Evolutionary conservation across 2,329 filamentous ascomycete genomes (phyloP).

Genomic region (Stylonectria norvegica): DNA sequence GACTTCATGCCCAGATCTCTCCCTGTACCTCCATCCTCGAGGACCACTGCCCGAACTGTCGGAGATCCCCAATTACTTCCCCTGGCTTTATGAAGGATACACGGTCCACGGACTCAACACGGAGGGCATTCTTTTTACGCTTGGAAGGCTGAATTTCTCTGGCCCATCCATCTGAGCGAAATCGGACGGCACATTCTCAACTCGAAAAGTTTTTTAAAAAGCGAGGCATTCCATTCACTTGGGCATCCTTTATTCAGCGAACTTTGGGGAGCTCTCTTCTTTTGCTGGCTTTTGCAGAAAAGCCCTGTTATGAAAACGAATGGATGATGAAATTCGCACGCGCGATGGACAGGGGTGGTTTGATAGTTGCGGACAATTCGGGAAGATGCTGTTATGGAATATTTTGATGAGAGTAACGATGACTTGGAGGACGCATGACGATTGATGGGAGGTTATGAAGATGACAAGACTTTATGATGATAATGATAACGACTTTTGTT

Average conservation of each 20-base stretch:
- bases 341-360: too few species aligned
- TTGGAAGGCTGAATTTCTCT: neutral
- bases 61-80: neutral
- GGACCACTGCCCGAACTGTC: neutral
- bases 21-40: neutral
- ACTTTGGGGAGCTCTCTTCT: neutral
- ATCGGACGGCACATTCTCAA: conserved; percentile 6
- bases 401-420: conserved; percentile 10
- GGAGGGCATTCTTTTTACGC: neutral
- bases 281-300: neutral
- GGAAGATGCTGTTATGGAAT: conserved; percentile 12
- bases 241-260: conserved; percentile 1
- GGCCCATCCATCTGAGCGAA: too few species aligned
- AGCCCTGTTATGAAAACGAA: too few species aligned
- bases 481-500: conserved; percentile 25
- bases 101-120: neutral
- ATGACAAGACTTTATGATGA: conserved; percentile 25
- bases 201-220: conserved; percentile 3
- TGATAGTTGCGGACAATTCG: too few species aligned
- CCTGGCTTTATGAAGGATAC: neutral
- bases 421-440: conserved; percentile 15
- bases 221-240: conserved; percentile 8
- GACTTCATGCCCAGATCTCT: neutral
- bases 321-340: too few species aligned
- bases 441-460: conserved; percentile 13